Percentiles rank a stretch among this genome's conserved stretches.
phyloP scores from a whole-genome alignment of 169 alveolate genomes.

The Cryptosporidium meleagridis region DNA sequence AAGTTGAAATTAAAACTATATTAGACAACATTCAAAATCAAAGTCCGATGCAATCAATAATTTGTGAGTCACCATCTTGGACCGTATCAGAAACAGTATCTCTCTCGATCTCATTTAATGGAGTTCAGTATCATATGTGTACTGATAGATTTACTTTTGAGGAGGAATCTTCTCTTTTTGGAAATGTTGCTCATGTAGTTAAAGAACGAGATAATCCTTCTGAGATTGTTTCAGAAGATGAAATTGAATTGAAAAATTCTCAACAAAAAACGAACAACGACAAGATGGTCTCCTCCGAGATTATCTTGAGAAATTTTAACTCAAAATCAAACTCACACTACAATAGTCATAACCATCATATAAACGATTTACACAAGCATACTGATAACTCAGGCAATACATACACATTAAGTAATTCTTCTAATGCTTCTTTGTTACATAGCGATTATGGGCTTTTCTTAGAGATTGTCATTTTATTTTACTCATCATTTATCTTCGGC shows the following conservation, averaged over 20 bases:
- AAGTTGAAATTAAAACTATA: slow-evolving; percentile 4
- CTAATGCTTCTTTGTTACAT: slow-evolving; percentile 54
- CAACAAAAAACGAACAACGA: background rate
- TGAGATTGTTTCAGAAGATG: slow-evolving; percentile 38
- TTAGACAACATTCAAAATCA: background rate
- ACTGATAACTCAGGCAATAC: slow-evolving; percentile 56
- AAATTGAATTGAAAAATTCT: background rate
- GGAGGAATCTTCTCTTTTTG: slow-evolving; percentile 72
- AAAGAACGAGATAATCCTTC: slow-evolving; percentile 67
- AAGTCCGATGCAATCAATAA: slow-evolving; percentile 49
- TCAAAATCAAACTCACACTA: background rate
- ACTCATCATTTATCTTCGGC: slow-evolving; percentile 68
- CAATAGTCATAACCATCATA: background rate
- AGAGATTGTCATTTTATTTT: slow-evolving; percentile 50
- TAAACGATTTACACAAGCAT: slow-evolving; percentile 11
- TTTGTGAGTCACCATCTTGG: slow-evolving; percentile 72
- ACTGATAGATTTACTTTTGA: slow-evolving; percentile 27
- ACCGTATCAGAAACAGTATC: slow-evolving; percentile 69
- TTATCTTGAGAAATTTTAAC: slow-evolving; percentile 1
- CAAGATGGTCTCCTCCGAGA: background rate
- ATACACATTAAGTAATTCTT: slow-evolving; percentile 52
- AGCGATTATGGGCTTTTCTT: slow-evolving; percentile 70
- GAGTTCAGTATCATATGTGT: slow-evolving; percentile 59
- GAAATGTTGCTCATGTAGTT: slow-evolving; percentile 72
- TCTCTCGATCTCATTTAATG: slow-evolving; percentile 68